These are phyloP conservation scores for Podospora sp. DNA, from an alignment of 495 filamentous ascomycete genomes.

Conservation along the genomic window DNA sequence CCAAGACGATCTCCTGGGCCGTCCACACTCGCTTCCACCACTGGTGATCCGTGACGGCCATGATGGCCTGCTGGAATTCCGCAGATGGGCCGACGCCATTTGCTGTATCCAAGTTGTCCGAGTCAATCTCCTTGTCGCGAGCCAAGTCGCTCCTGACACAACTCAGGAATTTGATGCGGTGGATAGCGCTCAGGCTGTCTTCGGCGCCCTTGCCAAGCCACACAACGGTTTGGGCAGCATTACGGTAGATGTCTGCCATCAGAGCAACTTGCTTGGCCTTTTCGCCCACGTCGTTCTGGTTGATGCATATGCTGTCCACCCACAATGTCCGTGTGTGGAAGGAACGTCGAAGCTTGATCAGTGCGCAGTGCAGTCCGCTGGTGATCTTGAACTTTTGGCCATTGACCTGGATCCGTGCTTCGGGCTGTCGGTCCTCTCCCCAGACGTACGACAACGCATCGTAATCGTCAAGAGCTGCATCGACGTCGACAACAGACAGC, in stretches of 20 bases:
- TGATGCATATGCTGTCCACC: constrained; percentile 29
- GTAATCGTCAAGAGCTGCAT: too few species aligned
- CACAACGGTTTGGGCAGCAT: constrained; percentile 12
- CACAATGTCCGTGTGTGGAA: too few species aligned
- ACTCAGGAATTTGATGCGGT: background rate
- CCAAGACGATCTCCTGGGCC: constrained; percentile 24
- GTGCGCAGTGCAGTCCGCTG: too few species aligned
- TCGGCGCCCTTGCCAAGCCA: constrained; percentile 18
- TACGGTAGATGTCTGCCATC: constrained; percentile 23
- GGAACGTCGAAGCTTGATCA: too few species aligned
- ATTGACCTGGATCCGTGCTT: too few species aligned
- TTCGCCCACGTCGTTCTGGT: constrained; percentile 26
- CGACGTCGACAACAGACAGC: too few species aligned
- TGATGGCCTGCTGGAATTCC: background rate
- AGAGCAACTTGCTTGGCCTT: constrained; percentile 13
- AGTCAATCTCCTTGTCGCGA: background rate
- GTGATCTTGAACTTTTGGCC: too few species aligned
- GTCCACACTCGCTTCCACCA: constrained; percentile 30
- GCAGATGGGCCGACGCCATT: too few species aligned
- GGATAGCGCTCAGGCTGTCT: constrained; percentile 13
- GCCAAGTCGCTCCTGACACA: background rate
- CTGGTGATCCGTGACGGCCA: background rate
- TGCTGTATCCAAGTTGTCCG: too few species aligned
- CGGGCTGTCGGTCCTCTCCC: too few species aligned
- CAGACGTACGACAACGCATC: too few species aligned